phyloP scores from a whole-genome alignment of 2,329 filamentous ascomycete species.

The Calonectria pteridis region DNA sequence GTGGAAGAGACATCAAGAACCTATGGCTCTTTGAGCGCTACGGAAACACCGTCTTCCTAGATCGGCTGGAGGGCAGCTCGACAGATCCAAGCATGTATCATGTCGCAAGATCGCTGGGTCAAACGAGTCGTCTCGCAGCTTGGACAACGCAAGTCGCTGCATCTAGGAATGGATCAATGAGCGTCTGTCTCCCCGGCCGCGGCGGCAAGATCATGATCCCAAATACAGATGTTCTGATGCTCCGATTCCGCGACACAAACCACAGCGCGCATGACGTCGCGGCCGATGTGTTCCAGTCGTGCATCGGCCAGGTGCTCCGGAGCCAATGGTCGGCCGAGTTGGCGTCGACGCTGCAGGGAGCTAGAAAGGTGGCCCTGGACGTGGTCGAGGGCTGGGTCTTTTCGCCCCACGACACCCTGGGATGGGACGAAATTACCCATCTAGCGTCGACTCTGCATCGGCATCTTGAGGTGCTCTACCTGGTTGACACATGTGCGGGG shows the following conservation, averaged over 20 bases:
- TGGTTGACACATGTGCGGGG: constrained; percentile 46
- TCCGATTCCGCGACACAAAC: constrained; percentile 41
- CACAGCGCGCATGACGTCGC: constrained; percentile 23
- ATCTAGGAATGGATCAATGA: constrained; percentile 28
- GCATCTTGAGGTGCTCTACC: constrained; percentile 46
- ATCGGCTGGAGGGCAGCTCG: constrained; percentile 19
- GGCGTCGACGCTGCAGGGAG: constrained; percentile 40
- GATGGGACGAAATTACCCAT: constrained; percentile 45
- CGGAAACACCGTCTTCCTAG: constrained; percentile 37
- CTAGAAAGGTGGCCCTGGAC: constrained; percentile 45
- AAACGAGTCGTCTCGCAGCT: constrained; percentile 26
- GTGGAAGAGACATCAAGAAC: not conserved
- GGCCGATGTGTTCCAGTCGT: constrained; percentile 33
- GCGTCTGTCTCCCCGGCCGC: constrained; percentile 42
- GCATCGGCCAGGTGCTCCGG: constrained; percentile 43
- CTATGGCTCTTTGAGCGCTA: constrained; percentile 21
- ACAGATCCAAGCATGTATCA: constrained; percentile 39
- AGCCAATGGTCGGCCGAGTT: constrained; percentile 47
- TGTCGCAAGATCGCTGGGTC: constrained; percentile 11
- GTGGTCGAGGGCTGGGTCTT: constrained; percentile 43
- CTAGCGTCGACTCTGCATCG: constrained; percentile 47
- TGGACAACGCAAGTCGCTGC: constrained; percentile 10
- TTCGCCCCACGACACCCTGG: constrained; percentile 29
- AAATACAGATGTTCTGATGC: constrained; percentile 45
- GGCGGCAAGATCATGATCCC: constrained; percentile 39